These are phyloP conservation scores for Blepharisma stoltei DNA, from an alignment of 73 alveolate genomes.

Conservation along the genomic window DNA sequence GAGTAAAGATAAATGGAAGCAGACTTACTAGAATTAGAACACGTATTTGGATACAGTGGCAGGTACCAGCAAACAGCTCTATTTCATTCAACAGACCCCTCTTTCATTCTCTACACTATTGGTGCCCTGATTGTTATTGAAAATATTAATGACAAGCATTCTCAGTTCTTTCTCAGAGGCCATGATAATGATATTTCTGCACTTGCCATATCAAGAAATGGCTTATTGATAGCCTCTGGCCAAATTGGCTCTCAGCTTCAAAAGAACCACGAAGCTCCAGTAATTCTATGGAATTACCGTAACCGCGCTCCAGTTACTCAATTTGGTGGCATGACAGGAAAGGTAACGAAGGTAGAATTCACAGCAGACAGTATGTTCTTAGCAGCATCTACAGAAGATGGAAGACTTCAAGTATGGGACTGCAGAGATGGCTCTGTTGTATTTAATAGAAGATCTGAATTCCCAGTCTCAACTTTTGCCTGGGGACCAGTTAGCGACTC, in stretches of 20 bases:
- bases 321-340: slow-evolving; percentile 50
- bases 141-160: slow-evolving; percentile 54
- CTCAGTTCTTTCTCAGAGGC: slow-evolving; percentile 46
- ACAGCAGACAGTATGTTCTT: slow-evolving; percentile 58
- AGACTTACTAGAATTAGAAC: slow-evolving; percentile 49
- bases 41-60: slow-evolving; percentile 63
- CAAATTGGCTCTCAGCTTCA: slow-evolving; percentile 56
- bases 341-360: slow-evolving; percentile 49
- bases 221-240: slow-evolving; percentile 25
- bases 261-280: slow-evolving; percentile 71
- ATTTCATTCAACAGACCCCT: slow-evolving; percentile 43
- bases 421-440: slow-evolving; percentile 67
- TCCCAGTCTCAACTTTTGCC: slow-evolving; percentile 42
- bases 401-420: slow-evolving; percentile 65
- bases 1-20: slow-evolving; percentile 9
- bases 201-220: slow-evolving; percentile 11
- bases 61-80: slow-evolving; percentile 44
- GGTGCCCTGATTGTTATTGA: slow-evolving; percentile 64
- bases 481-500: slow-evolving; percentile 57
- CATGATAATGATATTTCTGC: slow-evolving; percentile 23
- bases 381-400: slow-evolving; percentile 63
- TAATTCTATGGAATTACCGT: slow-evolving; percentile 64
- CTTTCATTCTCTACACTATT: slow-evolving; percentile 42
- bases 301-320: slow-evolving; percentile 58
- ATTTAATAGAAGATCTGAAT: slow-evolving; percentile 53